These are phyloP conservation scores for Entamoeba histolytica DNA, from an alignment of 208 protist species.

Conservation along the genomic window DNA sequence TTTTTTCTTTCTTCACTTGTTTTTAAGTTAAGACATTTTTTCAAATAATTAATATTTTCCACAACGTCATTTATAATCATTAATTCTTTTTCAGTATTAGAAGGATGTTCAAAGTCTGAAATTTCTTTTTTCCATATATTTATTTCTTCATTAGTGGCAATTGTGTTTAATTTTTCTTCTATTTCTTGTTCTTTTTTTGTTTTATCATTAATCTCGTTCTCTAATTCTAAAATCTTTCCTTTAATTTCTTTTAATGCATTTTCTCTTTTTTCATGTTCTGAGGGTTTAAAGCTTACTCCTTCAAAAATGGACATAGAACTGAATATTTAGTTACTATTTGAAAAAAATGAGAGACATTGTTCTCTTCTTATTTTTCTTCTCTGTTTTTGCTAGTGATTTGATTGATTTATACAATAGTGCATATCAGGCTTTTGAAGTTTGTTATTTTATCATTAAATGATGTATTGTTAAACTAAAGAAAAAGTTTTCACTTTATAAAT, in stretches of 20 bases:
- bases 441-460: neutral
- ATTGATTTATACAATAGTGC: neutral
- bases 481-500: too few relatives aligned
- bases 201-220: neutral
- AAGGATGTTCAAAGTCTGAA: neutral
- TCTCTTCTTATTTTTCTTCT: neutral
- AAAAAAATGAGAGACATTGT: neutral
- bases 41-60: neutral
- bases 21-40: neutral
- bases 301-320: neutral
- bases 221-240: neutral
- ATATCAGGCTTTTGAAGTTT: neutral
- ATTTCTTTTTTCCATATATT: neutral
- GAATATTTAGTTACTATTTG: neutral
- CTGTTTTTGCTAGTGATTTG: neutral
- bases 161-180: neutral
- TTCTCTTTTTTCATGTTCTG: neutral
- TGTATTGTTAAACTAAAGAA: too few relatives aligned
- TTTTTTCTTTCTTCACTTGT: too few relatives aligned
- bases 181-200: neutral
- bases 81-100: neutral
- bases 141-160: neutral
- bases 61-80: neutral
- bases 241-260: neutral
- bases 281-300: neutral